Base-by-base conservation (phyloP, 78 protist genomes). In the Pigoraptor vietnamica region DNA sequence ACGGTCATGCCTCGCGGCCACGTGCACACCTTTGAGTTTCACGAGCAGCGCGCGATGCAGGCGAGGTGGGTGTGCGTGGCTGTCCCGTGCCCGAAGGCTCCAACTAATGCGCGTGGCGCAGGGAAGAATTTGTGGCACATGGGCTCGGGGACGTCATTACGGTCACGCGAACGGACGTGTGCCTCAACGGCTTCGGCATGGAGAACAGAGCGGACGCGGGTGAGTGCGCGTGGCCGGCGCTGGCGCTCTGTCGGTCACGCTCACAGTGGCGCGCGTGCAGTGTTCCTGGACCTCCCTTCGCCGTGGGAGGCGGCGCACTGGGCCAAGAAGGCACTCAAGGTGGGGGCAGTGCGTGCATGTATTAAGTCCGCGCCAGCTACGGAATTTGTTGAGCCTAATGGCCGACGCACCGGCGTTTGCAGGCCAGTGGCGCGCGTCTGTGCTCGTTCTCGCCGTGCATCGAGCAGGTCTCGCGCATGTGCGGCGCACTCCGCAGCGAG, bases 401-500 rank as follows among this genome's bases (percentile, higher is more conserved):
- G 6, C 14, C 67, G 14, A 6, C 67, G 67, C 67, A 48, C 40
- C 88, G 39, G 21, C 24, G 56, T 2, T 86, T 14, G 37, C 48
- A 86, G 55, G n/a, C 55, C 23, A 23, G n/a, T 1, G 94, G 91
- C 56, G 96, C 93, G 19, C n/a, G 38, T 36, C 39, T 96, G 40
- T 95, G 97, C 92, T 84, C 90, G 81, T 96, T 93, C 93, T 93
- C 96, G n/a, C 98, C 98, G 1, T 95, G 97, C 89, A 93, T 96
- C 34, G 98, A 96, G 86, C 98, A 96, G 82, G 93, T 94, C 84
- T 86, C 67, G 90, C 84, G 93, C 55, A 91, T 35, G 35, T 84
- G 90, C 29, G 32, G 2, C 39, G 39, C 48, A 2, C 93, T 91
- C n/a, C 33, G 93, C 24, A 39, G n/a, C 37, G 84, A 24, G 38